These are phyloP conservation scores for Ceratocystis ficicola DNA, from an alignment of 2,329 filamentous ascomycete genomes.

Conservation along the genomic window DNA sequence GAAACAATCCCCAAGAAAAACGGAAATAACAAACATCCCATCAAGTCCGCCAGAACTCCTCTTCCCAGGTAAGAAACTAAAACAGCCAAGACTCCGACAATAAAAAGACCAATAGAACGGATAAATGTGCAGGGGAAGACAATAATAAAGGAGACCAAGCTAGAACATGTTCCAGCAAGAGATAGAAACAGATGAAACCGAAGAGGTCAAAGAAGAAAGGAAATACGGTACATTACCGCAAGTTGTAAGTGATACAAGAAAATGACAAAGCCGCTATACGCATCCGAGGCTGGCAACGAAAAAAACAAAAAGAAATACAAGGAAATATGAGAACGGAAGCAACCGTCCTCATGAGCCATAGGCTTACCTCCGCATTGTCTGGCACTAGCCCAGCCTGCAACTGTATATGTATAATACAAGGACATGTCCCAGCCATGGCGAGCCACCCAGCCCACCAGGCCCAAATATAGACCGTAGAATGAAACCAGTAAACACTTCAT, in stretches of 20 bases:
- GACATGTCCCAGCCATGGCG: background rate
- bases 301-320: background rate
- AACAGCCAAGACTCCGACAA: background rate
- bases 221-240: background rate
- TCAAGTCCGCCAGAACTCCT: background rate
- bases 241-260: slow-evolving; percentile 1
- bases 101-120: background rate
- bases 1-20: background rate
- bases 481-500: background rate
- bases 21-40: background rate
- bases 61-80: background rate
- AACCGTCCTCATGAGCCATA: background rate
- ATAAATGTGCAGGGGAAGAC: background rate
- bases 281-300: background rate
- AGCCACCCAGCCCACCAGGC: background rate
- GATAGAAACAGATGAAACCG: background rate
- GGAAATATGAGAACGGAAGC: background rate
- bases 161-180: background rate
- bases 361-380: background rate
- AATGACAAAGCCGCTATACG: background rate
- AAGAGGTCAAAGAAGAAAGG: background rate
- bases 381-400: no score
- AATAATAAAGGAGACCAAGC: background rate
- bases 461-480: background rate
- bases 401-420: background rate